Evolutionary conservation across 345 rosid genomes (phyloP).

Genomic region (Turnera subulata): DNA sequence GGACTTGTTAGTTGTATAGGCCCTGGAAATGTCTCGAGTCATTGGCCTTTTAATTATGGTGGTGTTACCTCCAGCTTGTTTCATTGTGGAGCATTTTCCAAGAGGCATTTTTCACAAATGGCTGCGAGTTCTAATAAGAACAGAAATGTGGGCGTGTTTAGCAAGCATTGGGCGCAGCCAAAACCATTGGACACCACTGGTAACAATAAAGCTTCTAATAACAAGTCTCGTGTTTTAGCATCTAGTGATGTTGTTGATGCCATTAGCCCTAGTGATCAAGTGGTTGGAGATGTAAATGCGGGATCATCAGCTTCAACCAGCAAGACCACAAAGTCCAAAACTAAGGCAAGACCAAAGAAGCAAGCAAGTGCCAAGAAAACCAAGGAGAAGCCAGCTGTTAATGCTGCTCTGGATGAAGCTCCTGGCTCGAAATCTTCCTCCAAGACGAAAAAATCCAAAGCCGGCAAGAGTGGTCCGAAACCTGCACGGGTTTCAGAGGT

Average conservation of each 20-base stretch:
- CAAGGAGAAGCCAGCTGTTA: constrained; percentile 24
- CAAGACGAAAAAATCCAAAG: constrained; percentile 23
- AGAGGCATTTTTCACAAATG: constrained; percentile 41
- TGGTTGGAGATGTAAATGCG: constrained; percentile 17
- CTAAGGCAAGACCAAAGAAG: constrained; percentile 29
- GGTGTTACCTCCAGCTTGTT: constrained; percentile 15
- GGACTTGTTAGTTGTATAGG: constrained; percentile 1
- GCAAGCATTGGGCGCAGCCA: constrained; percentile 32
- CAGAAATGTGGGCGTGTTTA: constrained; percentile 17
- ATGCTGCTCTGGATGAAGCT: constrained; percentile 19
- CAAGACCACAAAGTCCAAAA: constrained; percentile 29
- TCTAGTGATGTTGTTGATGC: constrained; percentile 15
- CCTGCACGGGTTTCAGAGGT: constrained; percentile 34
- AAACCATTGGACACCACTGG: constrained; percentile 32
- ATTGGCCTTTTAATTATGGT: constrained; percentile 20
- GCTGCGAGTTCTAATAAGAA: constrained; percentile 14
- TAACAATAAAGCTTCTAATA: constrained; percentile 6
- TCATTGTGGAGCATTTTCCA: constrained; percentile 15
- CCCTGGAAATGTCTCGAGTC: constrained; percentile 23
- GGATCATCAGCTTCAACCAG: constrained; percentile 24
- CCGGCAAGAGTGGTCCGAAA: constrained; percentile 21
- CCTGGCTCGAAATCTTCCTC: constrained; percentile 24
- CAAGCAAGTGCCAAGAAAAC: constrained; percentile 37
- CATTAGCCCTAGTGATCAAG: constrained; percentile 26
- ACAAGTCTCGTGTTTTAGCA: background rate